Percentiles rank a stretch among this genome's conserved stretches.
These are phyloP conservation scores for Thelephora terrestris DNA, from an alignment of 1,284 basidiomycete genomes.

Conservation along the genomic window DNA sequence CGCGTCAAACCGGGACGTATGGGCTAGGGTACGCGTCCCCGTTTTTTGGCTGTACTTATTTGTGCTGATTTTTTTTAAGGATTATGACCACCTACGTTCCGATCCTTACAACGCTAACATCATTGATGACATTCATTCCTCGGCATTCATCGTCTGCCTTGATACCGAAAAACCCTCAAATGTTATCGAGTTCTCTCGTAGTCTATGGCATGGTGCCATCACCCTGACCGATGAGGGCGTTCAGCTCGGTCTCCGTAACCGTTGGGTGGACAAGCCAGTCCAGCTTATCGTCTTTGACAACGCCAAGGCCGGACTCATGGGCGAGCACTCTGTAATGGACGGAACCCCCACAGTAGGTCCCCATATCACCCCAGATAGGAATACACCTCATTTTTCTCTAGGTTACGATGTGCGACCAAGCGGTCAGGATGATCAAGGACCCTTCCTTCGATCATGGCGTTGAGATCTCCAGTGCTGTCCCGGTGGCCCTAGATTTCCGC, in stretches of 20 bases:
- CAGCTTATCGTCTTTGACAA: constrained; percentile 81
- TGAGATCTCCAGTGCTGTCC: constrained; percentile 13
- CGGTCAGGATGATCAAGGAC: constrained; percentile 54
- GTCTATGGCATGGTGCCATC: constrained; percentile 63
- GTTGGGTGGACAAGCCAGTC: constrained; percentile 79
- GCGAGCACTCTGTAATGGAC: constrained; percentile 90
- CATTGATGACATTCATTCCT: constrained; percentile 67
- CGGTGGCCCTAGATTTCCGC: constrained; percentile 52
- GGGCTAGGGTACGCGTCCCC: constrained; percentile 55
- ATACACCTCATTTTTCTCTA: neutral
- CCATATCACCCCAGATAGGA: neutral
- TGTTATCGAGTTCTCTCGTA: constrained; percentile 49
- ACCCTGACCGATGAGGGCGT: constrained; percentile 18
- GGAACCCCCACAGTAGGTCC: constrained; percentile 48
- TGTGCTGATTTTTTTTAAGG: constrained; percentile 27
- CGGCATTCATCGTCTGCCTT: constrained; percentile 75
- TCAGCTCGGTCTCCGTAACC: constrained; percentile 48
- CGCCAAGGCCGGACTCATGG: constrained; percentile 73
- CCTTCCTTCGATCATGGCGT: constrained; percentile 48
- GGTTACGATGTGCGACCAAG: constrained; percentile 54
- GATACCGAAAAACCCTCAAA: constrained; percentile 51
- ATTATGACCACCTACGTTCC: constrained; percentile 49
- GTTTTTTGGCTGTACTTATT: neutral
- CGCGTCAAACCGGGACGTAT: constrained; percentile 71
- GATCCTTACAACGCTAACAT: constrained; percentile 52